phyloP scores from a whole-genome alignment of 2,329 filamentous ascomycete species.

The Phialophora tarda region DNA sequence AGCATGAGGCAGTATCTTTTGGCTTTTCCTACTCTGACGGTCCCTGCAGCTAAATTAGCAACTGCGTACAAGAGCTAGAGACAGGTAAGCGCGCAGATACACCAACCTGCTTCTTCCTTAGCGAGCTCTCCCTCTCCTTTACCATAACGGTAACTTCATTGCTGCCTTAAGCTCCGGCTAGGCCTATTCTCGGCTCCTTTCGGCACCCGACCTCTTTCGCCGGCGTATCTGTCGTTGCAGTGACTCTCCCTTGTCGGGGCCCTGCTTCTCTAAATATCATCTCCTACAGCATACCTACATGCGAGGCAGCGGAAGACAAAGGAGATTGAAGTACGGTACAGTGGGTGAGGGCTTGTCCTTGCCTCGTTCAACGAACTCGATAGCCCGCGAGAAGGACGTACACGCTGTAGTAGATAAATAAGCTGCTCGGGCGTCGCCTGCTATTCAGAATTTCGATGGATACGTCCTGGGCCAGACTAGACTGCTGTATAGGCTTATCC shows the following conservation, averaged over 20 bases:
- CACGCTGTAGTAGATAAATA: too few species aligned
- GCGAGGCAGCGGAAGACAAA: too few species aligned
- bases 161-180: not conserved
- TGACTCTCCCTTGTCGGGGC: not conserved
- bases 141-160: not conserved
- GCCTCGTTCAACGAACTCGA: too few species aligned
- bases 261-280: not conserved
- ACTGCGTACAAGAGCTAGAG: not conserved
- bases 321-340: too few species aligned
- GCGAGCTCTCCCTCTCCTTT: not conserved
- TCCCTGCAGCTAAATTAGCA: not conserved
- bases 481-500: too few species aligned
- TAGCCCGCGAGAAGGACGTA: too few species aligned
- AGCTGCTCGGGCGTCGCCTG: too few species aligned
- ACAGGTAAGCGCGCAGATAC: not conserved
- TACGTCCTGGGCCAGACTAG: too few species aligned
- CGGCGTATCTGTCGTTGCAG: not conserved
- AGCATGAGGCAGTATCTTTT: not conserved
- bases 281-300: too few species aligned
- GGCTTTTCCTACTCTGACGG: not conserved
- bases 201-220: not conserved
- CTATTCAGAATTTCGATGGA: too few species aligned
- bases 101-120: not conserved
- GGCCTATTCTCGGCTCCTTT: not conserved
- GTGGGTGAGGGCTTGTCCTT: too few species aligned